phyloP scores from a whole-genome alignment of 2,329 filamentous ascomycete genomes.

The Furcasterigmium furcatum region DNA sequence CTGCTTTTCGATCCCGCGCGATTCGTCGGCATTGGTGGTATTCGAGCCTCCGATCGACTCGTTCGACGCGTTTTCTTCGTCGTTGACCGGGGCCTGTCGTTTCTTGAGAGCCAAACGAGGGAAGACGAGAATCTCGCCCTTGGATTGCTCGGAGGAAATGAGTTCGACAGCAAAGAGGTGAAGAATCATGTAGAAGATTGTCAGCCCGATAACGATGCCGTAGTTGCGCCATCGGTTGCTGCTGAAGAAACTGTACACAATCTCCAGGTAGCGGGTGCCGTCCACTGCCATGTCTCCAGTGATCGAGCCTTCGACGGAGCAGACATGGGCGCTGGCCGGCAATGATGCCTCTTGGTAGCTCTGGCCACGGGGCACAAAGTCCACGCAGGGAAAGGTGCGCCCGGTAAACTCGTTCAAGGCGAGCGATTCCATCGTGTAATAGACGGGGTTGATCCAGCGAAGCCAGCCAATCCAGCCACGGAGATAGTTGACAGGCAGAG shows the following conservation, averaged over 20 bases:
- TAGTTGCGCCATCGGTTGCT: slow-evolving; percentile 9
- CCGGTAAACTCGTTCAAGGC: slow-evolving; percentile 10
- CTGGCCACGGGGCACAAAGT: slow-evolving; percentile 6
- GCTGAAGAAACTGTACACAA: slow-evolving; percentile 4
- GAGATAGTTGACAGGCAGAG: slow-evolving; percentile 7
- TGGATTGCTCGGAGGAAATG: slow-evolving; percentile 3
- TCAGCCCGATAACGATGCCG: slow-evolving; percentile 8
- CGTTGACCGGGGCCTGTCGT: slow-evolving; percentile 1
- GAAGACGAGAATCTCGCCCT: slow-evolving; percentile 10
- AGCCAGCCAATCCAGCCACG: slow-evolving; percentile 7
- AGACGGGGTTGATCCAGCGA: slow-evolving; percentile 6
- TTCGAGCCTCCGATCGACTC: background rate
- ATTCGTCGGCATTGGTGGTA: slow-evolving; percentile 12
- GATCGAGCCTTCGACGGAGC: background rate
- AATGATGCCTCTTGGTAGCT: background rate
- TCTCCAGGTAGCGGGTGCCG: slow-evolving; percentile 5
- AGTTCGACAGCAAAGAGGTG: slow-evolving; percentile 9
- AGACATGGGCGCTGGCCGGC: background rate
- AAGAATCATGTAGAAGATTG: background rate
- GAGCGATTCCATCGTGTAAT: slow-evolving; percentile 9
- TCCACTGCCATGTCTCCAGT: slow-evolving; percentile 1
- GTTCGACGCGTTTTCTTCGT: background rate
- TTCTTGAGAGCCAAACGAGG: slow-evolving; percentile 1
- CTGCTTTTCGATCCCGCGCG: slow-evolving; percentile 31
- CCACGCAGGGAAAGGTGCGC: slow-evolving; percentile 5